A percentile compares a stretch with the other conserved stretches of the same genome.
phyloP scores from a whole-genome alignment of 805 yeast genomes.

The Pichia nakasei region DNA sequence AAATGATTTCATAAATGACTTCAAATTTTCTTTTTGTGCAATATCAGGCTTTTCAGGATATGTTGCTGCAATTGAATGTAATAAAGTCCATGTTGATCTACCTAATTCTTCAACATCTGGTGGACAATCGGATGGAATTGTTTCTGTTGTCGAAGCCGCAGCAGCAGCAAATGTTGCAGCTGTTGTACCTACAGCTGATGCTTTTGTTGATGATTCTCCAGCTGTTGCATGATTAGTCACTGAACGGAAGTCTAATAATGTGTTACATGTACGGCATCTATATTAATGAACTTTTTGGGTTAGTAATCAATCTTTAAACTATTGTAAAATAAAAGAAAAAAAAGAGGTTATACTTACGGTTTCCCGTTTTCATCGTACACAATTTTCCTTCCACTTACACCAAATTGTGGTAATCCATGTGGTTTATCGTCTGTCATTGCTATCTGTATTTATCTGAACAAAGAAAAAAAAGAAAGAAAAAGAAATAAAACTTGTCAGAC shows the following conservation, averaged over 20 bases:
- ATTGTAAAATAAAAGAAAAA: too few relatives aligned
- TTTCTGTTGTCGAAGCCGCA: slow-evolving; percentile 16
- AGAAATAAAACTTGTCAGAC: not conserved
- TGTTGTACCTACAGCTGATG: slow-evolving; percentile 17
- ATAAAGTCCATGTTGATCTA: slow-evolving; percentile 81
- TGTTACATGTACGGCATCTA: slow-evolving; percentile 78
- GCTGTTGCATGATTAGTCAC: slow-evolving; percentile 29
- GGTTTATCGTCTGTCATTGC: slow-evolving; percentile 8
- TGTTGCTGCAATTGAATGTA: slow-evolving; percentile 84
- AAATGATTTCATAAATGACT: slow-evolving; percentile 58
- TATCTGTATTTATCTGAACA: not conserved
- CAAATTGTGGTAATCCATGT: slow-evolving; percentile 34
- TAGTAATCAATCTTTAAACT: not conserved
- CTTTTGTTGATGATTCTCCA: slow-evolving; percentile 8
- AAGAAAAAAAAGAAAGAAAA: not conserved
- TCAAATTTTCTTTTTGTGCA: slow-evolving; percentile 62
- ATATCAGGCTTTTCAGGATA: slow-evolving; percentile 66
- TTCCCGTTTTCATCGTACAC: slow-evolving; percentile 84
- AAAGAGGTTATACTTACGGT: slow-evolving; percentile 71
- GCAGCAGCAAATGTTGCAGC: slow-evolving; percentile 7
- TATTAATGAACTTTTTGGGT: not conserved
- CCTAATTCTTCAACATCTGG: slow-evolving; percentile 83
- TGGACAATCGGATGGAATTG: slow-evolving; percentile 52
- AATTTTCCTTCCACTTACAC: slow-evolving; percentile 58
- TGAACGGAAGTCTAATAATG: slow-evolving; percentile 68